These are phyloP conservation scores for Peniophora sp. DNA, from an alignment of 1,284 basidiomycete species.

Conservation along the genomic window DNA sequence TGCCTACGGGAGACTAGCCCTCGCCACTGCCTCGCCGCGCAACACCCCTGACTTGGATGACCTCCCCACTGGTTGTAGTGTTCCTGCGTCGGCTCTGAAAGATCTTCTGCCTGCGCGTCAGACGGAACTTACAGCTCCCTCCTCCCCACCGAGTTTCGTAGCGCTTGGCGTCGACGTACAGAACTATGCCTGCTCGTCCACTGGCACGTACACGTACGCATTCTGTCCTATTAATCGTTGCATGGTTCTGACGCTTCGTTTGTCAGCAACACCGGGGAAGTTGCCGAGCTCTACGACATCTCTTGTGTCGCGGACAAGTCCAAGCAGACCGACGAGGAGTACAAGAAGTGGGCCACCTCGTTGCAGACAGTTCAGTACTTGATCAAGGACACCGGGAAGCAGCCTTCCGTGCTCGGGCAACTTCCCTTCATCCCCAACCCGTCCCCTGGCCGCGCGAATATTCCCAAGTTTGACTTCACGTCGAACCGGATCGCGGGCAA, in stretches of 20 bases:
- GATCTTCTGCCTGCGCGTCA: not conserved
- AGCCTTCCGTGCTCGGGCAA: conserved; percentile 18
- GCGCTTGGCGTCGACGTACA: conserved; percentile 24
- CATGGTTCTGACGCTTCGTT: not conserved
- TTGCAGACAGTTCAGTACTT: conserved; percentile 3
- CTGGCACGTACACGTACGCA: conserved; percentile 22
- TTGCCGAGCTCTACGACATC: conserved; percentile 32
- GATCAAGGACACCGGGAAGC: not conserved
- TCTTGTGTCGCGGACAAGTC: conserved; percentile 21
- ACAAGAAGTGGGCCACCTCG: conserved; percentile 1
- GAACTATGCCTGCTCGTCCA: conserved; percentile 25
- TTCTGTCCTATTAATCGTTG: not conserved
- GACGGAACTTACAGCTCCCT: conserved; percentile 5
- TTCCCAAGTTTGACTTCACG: conserved; percentile 25
- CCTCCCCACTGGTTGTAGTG: too few relatives aligned
- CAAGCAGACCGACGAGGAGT: conserved; percentile 2
- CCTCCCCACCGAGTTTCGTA: conserved; percentile 12
- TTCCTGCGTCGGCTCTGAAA: too few relatives aligned
- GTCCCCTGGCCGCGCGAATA: conserved; percentile 10
- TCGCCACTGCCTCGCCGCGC: too few relatives aligned
- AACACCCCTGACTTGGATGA: too few relatives aligned
- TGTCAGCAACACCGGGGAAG: conserved; percentile 23
- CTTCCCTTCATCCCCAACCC: conserved; percentile 24
- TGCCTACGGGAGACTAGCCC: too few relatives aligned
- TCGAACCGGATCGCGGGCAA: conserved; percentile 13